Evolutionary conservation across 768 basidiomycete species (phyloP).

Genomic region (Coprinellus micaceus): DNA sequence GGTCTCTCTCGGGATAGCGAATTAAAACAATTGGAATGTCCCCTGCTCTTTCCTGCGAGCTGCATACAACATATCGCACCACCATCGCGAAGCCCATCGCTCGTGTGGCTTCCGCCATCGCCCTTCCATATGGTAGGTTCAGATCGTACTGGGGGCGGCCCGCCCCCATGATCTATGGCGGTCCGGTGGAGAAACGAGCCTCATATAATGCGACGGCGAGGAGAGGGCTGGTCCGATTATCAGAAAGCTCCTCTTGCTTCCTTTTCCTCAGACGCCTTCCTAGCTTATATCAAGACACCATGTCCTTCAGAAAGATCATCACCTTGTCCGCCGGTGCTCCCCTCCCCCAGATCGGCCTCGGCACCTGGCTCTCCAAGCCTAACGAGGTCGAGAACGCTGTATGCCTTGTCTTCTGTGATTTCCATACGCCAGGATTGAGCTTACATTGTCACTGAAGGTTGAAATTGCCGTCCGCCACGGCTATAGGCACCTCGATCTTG

Average conservation of each 20-base stretch:
- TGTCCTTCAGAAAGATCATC: slow-evolving; percentile 43
- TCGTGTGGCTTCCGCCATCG: too few relatives aligned
- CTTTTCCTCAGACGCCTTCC: neutral
- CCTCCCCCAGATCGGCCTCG: slow-evolving; percentile 78
- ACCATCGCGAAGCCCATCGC: too few relatives aligned
- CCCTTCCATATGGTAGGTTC: too few relatives aligned
- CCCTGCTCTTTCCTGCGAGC: too few relatives aligned
- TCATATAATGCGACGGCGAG: neutral
- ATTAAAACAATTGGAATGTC: too few relatives aligned
- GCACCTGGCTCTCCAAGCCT: slow-evolving; percentile 76
- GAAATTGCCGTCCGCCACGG: slow-evolving; percentile 71
- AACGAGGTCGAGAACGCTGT: slow-evolving; percentile 75
- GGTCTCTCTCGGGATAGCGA: too few relatives aligned
- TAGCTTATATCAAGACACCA: slow-evolving; percentile 12
- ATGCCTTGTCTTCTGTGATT: slow-evolving; percentile 14
- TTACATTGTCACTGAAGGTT: slow-evolving; percentile 40
- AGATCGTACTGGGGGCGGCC: too few relatives aligned
- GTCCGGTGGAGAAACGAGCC: slow-evolving; percentile 2
- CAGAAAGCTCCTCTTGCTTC: neutral
- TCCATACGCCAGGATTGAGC: neutral
- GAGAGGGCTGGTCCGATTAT: neutral
- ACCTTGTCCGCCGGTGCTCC: slow-evolving; percentile 42
- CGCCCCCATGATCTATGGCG: neutral
- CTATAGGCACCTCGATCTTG: slow-evolving; percentile 84
- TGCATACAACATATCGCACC: too few relatives aligned